Base-by-base conservation (phyloP, 2,329 filamentous ascomycete species). In the Neofusicoccum parvum region DNA sequence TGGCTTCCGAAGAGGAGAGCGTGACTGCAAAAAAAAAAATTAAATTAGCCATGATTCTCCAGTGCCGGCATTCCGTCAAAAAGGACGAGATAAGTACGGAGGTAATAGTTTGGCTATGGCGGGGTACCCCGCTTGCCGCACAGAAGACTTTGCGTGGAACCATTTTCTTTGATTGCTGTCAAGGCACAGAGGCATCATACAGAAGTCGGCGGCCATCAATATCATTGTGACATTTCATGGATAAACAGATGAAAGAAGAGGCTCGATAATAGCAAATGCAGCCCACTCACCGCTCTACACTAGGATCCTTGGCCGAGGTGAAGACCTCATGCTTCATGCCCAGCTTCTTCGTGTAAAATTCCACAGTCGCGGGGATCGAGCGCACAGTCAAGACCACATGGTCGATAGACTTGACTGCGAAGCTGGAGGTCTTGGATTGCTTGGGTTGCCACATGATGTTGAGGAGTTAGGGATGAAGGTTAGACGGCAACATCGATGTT, bases 251-350 rank as follows among this genome's bases (percentile, higher is more conserved):
- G 27, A 32, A 32, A 32, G 27, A 32, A 32, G 27, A 32, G 27
- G 27, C 27, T 32, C 6, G 43, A 17, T n/a, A n/a, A n/a, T 1
- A 45, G 15, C 27, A 45, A 39, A 20, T 3, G 10, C 49, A 10
- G 27, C 14, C 6, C 10, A 39, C 56, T 36, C 37, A 60, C 56
- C 56, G 49, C 51, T 69, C 66, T 10, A 60, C 60, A 7, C 64
- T 45, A 17, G 51, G 60, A n/a, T 65, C 43, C 27, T 60, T 60
- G 11, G 43, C 15, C 2, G 59, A 51, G 20, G 59, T 63, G 46
- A 50, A 63, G 23, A 64, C 62, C 15, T 68, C 67, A 45, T 67
- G 62, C 56, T 62, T 68, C 65, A 69, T 68, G 37, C 67, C 67
- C 37, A 69, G 27, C 41, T 48, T 46, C 5, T 56, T 36, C 1